Base-by-base conservation (phyloP, 495 filamentous ascomycete genomes). In the Thozetella sp. region DNA sequence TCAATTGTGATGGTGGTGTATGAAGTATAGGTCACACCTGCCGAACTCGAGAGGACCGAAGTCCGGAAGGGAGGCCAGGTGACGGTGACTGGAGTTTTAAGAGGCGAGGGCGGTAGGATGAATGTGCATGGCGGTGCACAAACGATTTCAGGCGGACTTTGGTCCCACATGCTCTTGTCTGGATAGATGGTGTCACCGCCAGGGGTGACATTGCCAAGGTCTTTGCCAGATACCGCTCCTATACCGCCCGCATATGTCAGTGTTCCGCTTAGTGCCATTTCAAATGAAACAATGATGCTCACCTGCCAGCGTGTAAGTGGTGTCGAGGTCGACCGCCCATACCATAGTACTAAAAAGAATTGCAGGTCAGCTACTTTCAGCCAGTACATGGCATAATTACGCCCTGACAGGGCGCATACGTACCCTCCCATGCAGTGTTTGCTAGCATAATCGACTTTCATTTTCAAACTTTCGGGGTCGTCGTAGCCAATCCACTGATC, bases 401-500 rank as follows among this genome's bases (percentile, higher is more conserved):
- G n/a, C n/a, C n/a, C n/a, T n/a, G n/a, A n/a, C n/a, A n/a, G n/a
- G n/a, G n/a, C n/a, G n/a, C n/a, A n/a, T n/a, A 37, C 30, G 30
- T 37, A 37, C 9, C 66, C 64, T 3, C 54, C 53, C 1, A 69
- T 52, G n/a, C 66, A 57, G 19, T 52, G 17, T 2, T 51, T 46
- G 37, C 75, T 74, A 2, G 76, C 75, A 20, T 55, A 76, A 15
- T 71, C 66, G 0, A 70, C 53, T 60, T 80, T 80, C 40, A 58
- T 45, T 51, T 71, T 53, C 22, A 79, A 68, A 0, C 75, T 81
- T 2, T 66, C 50, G 0, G 22, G 46, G 56, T 75, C 69, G 55
- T 81, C 61, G 57, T 68, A 83, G 0, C 63, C 67, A 13, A 78
- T 68, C 80, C 79, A 83, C 37, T 78, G 72, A 59, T 76, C 53